Percentiles rank a stretch among this genome's conserved stretches.
Conservation (phyloP, 345 rosid genomes). For the Bruguiera gymnorhiza region DNA sequence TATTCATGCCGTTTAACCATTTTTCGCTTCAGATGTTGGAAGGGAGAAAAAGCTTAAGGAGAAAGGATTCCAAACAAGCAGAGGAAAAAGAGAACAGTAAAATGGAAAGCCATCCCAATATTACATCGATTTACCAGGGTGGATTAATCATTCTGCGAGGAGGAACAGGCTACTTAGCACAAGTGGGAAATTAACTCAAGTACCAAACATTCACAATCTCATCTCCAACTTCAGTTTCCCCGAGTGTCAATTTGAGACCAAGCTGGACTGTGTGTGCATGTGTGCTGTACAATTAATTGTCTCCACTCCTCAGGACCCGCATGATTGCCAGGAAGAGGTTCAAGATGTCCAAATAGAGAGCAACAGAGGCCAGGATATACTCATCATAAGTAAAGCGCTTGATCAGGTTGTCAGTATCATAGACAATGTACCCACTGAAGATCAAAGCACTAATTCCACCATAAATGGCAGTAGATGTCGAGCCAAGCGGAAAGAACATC, state of each 20-base stretch:
- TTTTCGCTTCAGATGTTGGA: no score
- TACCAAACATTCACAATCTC: slow-evolving; percentile 9
- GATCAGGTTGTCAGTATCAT: slow-evolving; percentile 85
- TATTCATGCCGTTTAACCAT: no score
- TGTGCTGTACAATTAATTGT: slow-evolving; percentile 38
- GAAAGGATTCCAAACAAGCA: no score
- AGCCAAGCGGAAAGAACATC: slow-evolving; percentile 88
- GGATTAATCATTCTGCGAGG: slow-evolving; percentile 1
- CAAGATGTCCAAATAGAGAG: slow-evolving; percentile 87
- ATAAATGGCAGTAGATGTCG: slow-evolving; percentile 67
- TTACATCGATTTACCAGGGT: slow-evolving; percentile 1
- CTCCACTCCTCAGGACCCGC: slow-evolving; percentile 64
- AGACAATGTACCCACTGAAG: slow-evolving; percentile 88
- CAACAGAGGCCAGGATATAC: slow-evolving; percentile 80
- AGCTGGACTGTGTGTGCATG: no score
- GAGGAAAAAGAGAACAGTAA: no score
- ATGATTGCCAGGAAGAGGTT: slow-evolving; percentile 86
- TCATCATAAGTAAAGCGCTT: slow-evolving; percentile 93
- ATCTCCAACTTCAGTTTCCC: not conserved
- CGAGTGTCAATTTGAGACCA: no score
- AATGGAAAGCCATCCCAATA: no score
- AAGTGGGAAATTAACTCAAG: not conserved
- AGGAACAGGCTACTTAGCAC: not conserved
- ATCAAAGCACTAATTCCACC: slow-evolving; percentile 81
- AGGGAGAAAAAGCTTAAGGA: no score